phyloP scores from a whole-genome alignment of 2,329 filamentous ascomycete species.

The Hortaea werneckii region DNA sequence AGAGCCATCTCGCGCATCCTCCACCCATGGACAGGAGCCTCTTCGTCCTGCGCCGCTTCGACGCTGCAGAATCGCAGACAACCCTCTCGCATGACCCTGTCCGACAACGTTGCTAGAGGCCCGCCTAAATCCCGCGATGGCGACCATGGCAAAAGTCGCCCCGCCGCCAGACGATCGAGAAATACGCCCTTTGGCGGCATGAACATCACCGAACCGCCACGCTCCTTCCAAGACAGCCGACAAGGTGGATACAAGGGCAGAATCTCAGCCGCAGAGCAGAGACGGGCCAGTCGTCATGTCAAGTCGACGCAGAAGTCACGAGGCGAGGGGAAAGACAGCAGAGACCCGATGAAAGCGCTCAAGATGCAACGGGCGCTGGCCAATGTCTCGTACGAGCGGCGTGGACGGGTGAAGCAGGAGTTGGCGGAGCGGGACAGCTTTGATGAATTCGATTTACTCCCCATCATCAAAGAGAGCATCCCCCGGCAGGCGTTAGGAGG shows the following conservation, averaged over 20 bases:
- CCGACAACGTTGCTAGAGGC: constrained; percentile 32
- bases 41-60: constrained; percentile 18
- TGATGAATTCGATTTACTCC: constrained; percentile 67
- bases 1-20: constrained; percentile 17
- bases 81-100: constrained; percentile 45
- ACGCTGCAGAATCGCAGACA: constrained; percentile 32
- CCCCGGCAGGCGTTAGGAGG: constrained; percentile 62
- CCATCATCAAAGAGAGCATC: constrained; percentile 60
- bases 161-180: constrained; percentile 28
- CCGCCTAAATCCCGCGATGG: constrained; percentile 9
- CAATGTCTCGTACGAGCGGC: constrained; percentile 63
- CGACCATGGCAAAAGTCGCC: constrained; percentile 20
- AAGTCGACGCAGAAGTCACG: constrained; percentile 31
- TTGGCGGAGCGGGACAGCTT: constrained; percentile 64
- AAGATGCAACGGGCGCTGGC: constrained; percentile 85
- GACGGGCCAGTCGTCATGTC: constrained; percentile 43
- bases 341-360: constrained; percentile 62
- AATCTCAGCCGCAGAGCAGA: constrained; percentile 33
- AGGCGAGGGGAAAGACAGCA: constrained; percentile 36
- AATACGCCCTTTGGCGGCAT: constrained; percentile 50
- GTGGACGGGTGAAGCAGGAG: constrained; percentile 50
- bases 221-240: constrained; percentile 6
- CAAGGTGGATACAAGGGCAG: constrained; percentile 16
- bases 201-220: constrained; percentile 40
- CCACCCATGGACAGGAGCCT: constrained; percentile 23